phyloP scores from a whole-genome alignment of 2,329 filamentous ascomycete genomes.

The Calonectria montana region DNA sequence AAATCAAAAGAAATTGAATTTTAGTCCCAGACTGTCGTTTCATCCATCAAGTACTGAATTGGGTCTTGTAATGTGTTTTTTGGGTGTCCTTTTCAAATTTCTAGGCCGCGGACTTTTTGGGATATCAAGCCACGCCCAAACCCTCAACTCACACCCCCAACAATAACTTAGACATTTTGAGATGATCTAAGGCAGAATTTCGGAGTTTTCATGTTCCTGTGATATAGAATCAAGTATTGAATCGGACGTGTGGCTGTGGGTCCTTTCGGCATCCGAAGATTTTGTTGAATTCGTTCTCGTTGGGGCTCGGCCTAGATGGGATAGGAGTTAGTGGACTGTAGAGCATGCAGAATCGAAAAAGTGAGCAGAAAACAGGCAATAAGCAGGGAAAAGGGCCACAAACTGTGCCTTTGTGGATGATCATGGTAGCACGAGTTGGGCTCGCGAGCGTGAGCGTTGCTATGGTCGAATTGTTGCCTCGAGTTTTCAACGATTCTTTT shows the following conservation, averaged over 20 bases:
- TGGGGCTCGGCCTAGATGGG: neutral
- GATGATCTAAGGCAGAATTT: too few relatives aligned
- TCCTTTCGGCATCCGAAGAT: constrained; percentile 11
- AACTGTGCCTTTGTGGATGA: neutral
- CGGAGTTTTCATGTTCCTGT: neutral
- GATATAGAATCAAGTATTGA: neutral
- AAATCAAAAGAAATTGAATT: neutral
- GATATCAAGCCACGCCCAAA: neutral
- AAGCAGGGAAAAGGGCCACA: neutral
- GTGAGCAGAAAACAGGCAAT: neutral
- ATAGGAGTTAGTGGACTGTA: neutral
- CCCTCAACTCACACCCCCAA: neutral
- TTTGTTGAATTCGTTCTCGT: neutral
- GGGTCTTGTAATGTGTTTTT: neutral
- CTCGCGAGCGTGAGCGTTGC: neutral
- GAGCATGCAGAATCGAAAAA: neutral
- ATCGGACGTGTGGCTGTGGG: neutral
- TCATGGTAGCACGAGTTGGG: neutral
- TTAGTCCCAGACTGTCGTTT: too few relatives aligned
- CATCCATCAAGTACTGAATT: neutral
- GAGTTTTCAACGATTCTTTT: constrained; percentile 56
- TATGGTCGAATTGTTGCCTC: neutral
- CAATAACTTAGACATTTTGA: neutral
- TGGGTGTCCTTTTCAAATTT: too few relatives aligned
- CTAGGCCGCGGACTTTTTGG: neutral